phyloP scores from a whole-genome alignment of 352 stramenopile genomes.

The Thraustochytrium sp. region DNA sequence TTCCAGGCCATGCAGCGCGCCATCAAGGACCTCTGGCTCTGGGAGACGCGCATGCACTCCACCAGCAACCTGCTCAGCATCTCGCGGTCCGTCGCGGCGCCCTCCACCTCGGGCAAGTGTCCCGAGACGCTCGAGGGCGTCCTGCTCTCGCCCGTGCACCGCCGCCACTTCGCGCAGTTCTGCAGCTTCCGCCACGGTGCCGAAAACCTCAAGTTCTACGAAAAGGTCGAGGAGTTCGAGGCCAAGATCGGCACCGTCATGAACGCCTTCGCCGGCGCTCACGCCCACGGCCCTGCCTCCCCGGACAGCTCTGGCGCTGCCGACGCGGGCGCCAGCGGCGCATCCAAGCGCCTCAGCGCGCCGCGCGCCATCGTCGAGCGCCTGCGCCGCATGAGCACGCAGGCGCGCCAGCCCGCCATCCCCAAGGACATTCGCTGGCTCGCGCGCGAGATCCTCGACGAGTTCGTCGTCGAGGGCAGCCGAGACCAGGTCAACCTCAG shows the following conservation, averaged over 20 bases:
- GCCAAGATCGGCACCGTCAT: slow-evolving; percentile 14
- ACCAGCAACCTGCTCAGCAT: neutral
- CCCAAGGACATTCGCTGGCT: slow-evolving; percentile 24
- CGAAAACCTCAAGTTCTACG: slow-evolving; percentile 36
- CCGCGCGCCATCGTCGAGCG: neutral
- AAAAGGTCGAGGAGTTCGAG: slow-evolving; percentile 39
- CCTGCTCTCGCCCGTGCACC: neutral
- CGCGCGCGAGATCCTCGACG: slow-evolving; percentile 1
- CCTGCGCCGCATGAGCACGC: neutral
- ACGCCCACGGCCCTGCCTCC: too few relatives aligned
- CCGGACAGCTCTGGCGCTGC: too few relatives aligned
- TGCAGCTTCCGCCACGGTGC: slow-evolving; percentile 5
- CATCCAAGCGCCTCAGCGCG: neutral
- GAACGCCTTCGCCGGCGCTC: too few relatives aligned
- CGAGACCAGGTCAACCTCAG: slow-evolving; percentile 23
- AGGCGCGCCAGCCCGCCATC: neutral
- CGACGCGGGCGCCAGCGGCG: too few relatives aligned
- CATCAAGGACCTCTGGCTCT: slow-evolving; percentile 12
- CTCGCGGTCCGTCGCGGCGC: neutral
- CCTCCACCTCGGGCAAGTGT: neutral
- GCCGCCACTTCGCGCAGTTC: slow-evolving; percentile 18
- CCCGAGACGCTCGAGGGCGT: slow-evolving; percentile 10
- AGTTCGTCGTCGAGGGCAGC: neutral
- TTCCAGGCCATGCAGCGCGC: slow-evolving; percentile 1
- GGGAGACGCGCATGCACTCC: neutral